A percentile compares a stretch with the other conserved stretches of the same genome.
phyloP scores from a whole-genome alignment of 305 asterid genomes.

The Stenogyne calaminthoides region DNA sequence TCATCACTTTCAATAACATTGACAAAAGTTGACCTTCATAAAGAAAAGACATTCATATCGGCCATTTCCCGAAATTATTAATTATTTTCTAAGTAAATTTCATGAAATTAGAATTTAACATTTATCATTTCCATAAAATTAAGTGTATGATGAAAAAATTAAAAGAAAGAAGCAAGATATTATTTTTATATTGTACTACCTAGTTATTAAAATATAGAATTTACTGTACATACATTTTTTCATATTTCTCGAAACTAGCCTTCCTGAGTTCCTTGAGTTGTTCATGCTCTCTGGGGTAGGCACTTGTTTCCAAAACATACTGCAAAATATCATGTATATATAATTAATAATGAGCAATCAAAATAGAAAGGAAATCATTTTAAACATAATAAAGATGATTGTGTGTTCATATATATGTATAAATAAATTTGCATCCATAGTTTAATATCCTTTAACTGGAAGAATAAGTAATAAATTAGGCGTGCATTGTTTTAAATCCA shows the following conservation, averaged over 20 bases:
- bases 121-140: neutral
- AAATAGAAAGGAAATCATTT: neutral
- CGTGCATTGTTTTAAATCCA: no score
- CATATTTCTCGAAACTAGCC: constrained; percentile 45
- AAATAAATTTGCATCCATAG: no score
- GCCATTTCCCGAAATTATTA: constrained; percentile 36
- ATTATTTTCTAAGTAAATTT: neutral
- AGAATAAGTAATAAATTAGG: no score
- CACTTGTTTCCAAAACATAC: constrained; percentile 49
- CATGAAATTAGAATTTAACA: neutral
- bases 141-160: neutral
- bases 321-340: constrained; percentile 7
- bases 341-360: neutral
- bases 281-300: constrained; percentile 48
- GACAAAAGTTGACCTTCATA: constrained; percentile 46
- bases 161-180: neutral
- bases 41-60: constrained; percentile 49
- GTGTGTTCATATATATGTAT: no score
- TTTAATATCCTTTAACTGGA: no score
- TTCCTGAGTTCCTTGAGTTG: constrained; percentile 45
- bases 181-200: neutral
- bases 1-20: constrained; percentile 46
- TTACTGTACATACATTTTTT: constrained; percentile 18
- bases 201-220: neutral
- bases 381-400: no score